Percentiles rank a stretch among this genome's conserved stretches.
phyloP scores from a whole-genome alignment of 306 rosid genomes.

The Medicago lupulina region DNA sequence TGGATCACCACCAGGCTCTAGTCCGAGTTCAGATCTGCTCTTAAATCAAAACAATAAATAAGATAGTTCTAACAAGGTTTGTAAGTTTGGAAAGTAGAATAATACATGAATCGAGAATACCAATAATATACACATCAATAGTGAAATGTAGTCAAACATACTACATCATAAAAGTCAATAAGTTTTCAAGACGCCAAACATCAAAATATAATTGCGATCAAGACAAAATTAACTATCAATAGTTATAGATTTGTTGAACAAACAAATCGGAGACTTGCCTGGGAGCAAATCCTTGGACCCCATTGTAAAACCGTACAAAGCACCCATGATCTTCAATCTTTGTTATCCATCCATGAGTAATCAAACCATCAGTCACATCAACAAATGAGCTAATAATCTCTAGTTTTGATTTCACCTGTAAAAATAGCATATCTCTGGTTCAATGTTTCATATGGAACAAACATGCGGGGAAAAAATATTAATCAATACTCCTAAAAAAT shows the following conservation, averaged over 20 bases:
- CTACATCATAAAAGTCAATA: slow-evolving; percentile 12
- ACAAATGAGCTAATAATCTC: slow-evolving; percentile 76
- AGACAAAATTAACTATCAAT: not conserved
- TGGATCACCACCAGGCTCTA: slow-evolving; percentile 85
- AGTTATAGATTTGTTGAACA: slow-evolving; percentile 23
- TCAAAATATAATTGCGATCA: not conserved
- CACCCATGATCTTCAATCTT: slow-evolving; percentile 92
- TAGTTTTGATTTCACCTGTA: slow-evolving; percentile 88
- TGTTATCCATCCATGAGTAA: slow-evolving; percentile 97
- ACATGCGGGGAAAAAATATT: not conserved
- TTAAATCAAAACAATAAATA: slow-evolving; percentile 43
- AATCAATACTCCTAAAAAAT: slow-evolving; percentile 17
- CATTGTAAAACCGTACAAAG: slow-evolving; percentile 89
- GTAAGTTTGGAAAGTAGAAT: slow-evolving; percentile 4
- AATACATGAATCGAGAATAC: slow-evolving; percentile 1
- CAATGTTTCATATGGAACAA: slow-evolving; percentile 34
- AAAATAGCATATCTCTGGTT: slow-evolving; percentile 35
- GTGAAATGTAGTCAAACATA: slow-evolving; percentile 30
- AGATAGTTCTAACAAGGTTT: slow-evolving; percentile 7
- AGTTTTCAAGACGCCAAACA: slow-evolving; percentile 23
- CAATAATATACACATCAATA: not conserved
- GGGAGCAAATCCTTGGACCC: slow-evolving; percentile 92
- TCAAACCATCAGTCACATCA: slow-evolving; percentile 79
- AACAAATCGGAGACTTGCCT: slow-evolving; percentile 63
- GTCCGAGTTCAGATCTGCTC: slow-evolving; percentile 87